phyloP scores from a whole-genome alignment of 2,329 filamentous ascomycete genomes.

The Tolypocladium ovalisporum region DNA sequence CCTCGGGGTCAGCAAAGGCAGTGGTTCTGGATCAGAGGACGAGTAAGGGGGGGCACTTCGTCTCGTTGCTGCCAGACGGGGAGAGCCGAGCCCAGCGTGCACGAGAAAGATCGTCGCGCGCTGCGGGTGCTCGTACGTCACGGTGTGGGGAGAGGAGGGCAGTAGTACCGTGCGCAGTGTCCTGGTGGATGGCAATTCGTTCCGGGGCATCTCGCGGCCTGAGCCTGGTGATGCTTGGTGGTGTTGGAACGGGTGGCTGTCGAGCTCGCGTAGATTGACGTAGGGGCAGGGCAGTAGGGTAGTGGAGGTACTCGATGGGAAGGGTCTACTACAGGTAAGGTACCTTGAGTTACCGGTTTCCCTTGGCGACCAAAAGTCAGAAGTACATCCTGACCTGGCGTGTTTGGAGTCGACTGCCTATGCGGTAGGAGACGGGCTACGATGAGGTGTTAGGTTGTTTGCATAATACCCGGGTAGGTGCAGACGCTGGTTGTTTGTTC shows the following conservation, averaged over 20 bases:
- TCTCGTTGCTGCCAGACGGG: background rate
- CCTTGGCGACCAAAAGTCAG: background rate
- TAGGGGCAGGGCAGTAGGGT: background rate
- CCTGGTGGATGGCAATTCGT: slow-evolving; percentile 24
- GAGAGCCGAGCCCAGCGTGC: background rate
- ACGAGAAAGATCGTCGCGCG: background rate
- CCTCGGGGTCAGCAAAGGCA: background rate
- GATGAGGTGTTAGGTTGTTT: background rate
- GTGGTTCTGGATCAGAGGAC: background rate
- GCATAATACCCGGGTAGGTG: background rate
- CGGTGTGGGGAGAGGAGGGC: background rate
- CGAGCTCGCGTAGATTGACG: background rate
- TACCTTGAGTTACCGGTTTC: no score
- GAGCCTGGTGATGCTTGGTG: background rate
- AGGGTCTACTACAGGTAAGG: background rate
- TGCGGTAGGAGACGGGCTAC: background rate
- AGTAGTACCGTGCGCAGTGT: slow-evolving; percentile 5
- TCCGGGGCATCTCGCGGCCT: slow-evolving; percentile 15
- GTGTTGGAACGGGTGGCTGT: background rate
- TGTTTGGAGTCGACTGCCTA: background rate
- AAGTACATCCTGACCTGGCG: background rate
- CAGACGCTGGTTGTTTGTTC: background rate
- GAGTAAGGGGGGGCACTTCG: background rate
- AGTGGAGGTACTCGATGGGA: background rate
- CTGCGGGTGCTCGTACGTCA: background rate